phyloP scores from a whole-genome alignment of 768 basidiomycete genomes.

The Leccinellum rugosiceps region DNA sequence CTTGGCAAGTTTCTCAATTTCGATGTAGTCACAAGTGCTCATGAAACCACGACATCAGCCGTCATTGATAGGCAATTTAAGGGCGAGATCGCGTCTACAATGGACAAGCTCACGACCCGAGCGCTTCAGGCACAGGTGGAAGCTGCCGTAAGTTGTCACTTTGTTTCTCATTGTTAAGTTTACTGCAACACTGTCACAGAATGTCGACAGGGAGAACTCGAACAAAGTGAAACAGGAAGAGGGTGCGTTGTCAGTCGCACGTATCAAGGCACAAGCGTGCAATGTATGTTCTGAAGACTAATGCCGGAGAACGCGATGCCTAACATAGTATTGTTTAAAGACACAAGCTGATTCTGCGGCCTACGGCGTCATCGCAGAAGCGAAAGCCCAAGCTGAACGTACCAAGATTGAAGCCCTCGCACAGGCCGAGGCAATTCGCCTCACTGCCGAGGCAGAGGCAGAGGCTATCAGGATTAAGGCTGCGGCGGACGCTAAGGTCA shows the following conservation, averaged over 20 bases:
- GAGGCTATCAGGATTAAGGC: constrained; percentile 64
- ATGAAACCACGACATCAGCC: constrained; percentile 41
- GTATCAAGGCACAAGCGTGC: constrained; percentile 66
- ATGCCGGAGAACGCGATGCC: not conserved
- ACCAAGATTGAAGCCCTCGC: constrained; percentile 72
- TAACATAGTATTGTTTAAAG: constrained; percentile 28
- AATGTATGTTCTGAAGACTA: constrained; percentile 33
- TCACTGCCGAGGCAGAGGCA: constrained; percentile 74
- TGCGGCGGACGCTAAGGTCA: constrained; percentile 55
- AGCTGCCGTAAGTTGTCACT: constrained; percentile 55
- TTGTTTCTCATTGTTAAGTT: not conserved
- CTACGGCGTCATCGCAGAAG: constrained; percentile 68
- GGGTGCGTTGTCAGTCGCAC: constrained; percentile 71
- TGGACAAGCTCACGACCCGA: constrained; percentile 83
- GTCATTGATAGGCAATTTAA: constrained; percentile 89
- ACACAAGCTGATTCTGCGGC: constrained; percentile 75
- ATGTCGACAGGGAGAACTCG: constrained; percentile 83
- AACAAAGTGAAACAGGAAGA: constrained; percentile 87
- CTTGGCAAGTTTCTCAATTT: constrained; percentile 44
- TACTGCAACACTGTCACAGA: constrained; percentile 37
- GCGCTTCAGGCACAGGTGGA: constrained; percentile 86
- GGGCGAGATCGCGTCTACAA: constrained; percentile 80
- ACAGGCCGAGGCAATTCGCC: constrained; percentile 71
- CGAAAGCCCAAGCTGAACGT: constrained; percentile 67
- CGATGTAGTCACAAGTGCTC: not conserved